phyloP scores from a whole-genome alignment of 352 stramenopile genomes.

The Phytophthora sansomeana region DNA sequence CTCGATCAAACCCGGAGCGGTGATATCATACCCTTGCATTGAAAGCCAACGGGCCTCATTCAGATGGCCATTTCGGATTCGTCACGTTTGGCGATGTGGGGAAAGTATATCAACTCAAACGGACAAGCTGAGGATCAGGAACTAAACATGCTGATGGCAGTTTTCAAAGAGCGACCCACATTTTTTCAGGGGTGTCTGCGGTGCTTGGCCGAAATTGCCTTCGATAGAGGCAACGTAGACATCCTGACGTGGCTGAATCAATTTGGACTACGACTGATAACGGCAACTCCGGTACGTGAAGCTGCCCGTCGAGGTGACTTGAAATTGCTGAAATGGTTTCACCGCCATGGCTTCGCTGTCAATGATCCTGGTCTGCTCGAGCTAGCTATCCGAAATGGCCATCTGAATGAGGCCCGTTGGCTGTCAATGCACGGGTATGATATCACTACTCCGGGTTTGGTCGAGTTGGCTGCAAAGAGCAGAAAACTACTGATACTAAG shows the following conservation, averaged over 20 bases:
- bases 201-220: constrained; percentile 3
- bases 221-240: neutral
- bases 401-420: neutral
- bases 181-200: neutral
- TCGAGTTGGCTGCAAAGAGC: neutral
- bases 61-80: neutral
- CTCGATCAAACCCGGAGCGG: neutral
- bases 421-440: neutral
- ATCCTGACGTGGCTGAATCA: constrained; percentile 6
- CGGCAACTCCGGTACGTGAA: neutral
- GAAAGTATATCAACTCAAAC: neutral
- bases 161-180: neutral
- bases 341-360: neutral
- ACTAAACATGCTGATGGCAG: neutral
- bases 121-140: neutral
- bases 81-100: no score
- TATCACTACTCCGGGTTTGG: neutral
- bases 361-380: neutral
- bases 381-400: neutral
- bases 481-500: no score
- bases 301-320: neutral
- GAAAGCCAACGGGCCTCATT: neutral
- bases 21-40: neutral
- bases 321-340: constrained; percentile 5
- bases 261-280: neutral